phyloP scores from a whole-genome alignment of 1,284 basidiomycete genomes.

The Boletus nobilissimus region DNA sequence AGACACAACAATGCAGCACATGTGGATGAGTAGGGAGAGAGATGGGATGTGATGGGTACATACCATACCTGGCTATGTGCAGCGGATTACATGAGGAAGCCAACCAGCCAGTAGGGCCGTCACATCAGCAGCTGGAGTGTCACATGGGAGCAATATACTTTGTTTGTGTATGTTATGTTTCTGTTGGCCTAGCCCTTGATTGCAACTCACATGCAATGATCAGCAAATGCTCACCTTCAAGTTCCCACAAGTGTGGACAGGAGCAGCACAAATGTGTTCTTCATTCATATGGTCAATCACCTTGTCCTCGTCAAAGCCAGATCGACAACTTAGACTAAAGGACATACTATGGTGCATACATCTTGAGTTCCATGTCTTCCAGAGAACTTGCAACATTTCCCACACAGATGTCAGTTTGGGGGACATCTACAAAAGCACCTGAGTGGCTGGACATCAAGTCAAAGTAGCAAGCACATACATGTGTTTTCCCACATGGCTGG shows the following conservation, averaged over 20 bases:
- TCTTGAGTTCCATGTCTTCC: conserved; percentile 59
- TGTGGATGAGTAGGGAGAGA: too few relatives aligned
- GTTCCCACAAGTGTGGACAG: conserved; percentile 65
- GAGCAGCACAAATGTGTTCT: conserved; percentile 64
- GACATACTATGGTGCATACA: conserved; percentile 59
- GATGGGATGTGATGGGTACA: too few relatives aligned
- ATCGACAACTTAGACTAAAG: background rate
- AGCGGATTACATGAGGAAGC: too few relatives aligned
- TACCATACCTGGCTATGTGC: too few relatives aligned
- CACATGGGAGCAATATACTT: too few relatives aligned
- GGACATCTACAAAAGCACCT: conserved; percentile 53
- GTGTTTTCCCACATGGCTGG: conserved; percentile 65
- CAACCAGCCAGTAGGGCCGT: too few relatives aligned
- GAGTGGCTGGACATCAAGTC: rapidly evolving
- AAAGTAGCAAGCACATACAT: conserved; percentile 50
- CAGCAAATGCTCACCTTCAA: conserved; percentile 47
- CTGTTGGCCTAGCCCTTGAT: too few relatives aligned
- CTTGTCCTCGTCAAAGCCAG: conserved; percentile 41
- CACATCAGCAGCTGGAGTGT: too few relatives aligned
- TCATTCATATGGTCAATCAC: conserved; percentile 55
- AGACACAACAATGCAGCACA: too few relatives aligned
- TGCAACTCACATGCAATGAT: too few relatives aligned
- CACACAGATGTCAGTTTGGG: conserved; percentile 61
- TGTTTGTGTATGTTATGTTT: too few relatives aligned
- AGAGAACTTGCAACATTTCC: conserved; percentile 55